Evolutionary conservation across 805 yeast genomes (phyloP).

Genomic region (Metschnikowia baotianmanensis): DNA sequence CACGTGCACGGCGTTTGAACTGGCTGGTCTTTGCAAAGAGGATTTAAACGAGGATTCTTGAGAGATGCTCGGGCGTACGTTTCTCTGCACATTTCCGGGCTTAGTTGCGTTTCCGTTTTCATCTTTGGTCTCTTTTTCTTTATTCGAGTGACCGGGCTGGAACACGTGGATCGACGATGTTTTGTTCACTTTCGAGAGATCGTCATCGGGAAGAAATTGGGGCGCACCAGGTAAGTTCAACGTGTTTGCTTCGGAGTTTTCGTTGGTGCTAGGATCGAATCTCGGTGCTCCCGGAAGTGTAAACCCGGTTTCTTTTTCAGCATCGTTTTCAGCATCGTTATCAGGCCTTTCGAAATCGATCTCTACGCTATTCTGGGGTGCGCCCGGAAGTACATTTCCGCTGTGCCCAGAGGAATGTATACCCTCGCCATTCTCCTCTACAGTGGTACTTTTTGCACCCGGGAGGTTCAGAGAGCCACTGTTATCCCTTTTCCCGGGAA

Average conservation of each 20-base stretch:
- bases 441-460: neutral
- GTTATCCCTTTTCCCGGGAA: neutral
- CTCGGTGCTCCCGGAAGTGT: constrained; percentile 41
- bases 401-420: neutral
- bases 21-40: neutral
- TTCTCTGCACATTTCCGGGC: no score
- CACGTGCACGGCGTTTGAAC: constrained; percentile 10
- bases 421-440: no score
- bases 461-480: neutral
- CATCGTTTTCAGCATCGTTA: neutral
- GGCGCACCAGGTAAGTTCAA: constrained; percentile 44
- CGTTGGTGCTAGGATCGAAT: constrained; percentile 25
- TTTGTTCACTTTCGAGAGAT: constrained; percentile 35
- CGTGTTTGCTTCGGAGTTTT: constrained; percentile 18
- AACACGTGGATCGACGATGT: constrained; percentile 37
- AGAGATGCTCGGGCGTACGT: no score
- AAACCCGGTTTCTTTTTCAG: constrained; percentile 1
- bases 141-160: constrained; percentile 20
- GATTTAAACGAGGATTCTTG: no score
- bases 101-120: neutral
- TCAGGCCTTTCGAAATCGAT: neutral
- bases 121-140: neutral
- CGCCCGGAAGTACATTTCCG: neutral
- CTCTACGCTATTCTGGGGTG: neutral
- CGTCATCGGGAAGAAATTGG: constrained; percentile 40